These are phyloP conservation scores for Fraxinus cuspidata DNA, from an alignment of 257 asterid genomes.

Conservation along the genomic window DNA sequence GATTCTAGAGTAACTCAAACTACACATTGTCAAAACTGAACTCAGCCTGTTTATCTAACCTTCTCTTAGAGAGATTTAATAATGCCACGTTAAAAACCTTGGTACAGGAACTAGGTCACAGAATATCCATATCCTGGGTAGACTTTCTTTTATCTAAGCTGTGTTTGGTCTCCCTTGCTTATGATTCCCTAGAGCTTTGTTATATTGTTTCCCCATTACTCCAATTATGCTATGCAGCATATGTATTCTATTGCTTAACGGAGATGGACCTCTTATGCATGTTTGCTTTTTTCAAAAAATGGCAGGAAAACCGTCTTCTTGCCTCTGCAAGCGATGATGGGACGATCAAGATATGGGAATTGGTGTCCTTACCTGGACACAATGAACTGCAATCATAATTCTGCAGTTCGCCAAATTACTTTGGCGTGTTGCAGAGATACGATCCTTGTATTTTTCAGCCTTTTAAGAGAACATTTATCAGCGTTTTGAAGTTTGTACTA, in stretches of 20 bases:
- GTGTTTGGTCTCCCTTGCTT: not conserved
- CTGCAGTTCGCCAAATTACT: conserved; percentile 1
- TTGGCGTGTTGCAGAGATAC: conserved; percentile 8
- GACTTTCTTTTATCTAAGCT: no score
- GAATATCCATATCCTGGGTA: not conserved
- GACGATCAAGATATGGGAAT: conserved; percentile 84
- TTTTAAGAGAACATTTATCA: not conserved
- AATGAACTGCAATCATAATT: conserved; percentile 25
- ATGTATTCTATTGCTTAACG: no score
- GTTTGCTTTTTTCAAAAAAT: conserved; percentile 23
- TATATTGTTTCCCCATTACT: no score
- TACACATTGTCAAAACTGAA: not conserved
- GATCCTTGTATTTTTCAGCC: not conserved
- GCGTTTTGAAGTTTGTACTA: not conserved
- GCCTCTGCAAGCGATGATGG: conserved; percentile 97
- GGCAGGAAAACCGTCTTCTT: conserved; percentile 58
- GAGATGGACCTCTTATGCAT: not conserved
- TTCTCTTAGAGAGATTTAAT: no score
- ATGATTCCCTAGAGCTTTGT: not conserved
- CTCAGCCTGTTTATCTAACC: not conserved
- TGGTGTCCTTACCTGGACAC: conserved; percentile 34
- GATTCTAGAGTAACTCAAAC: not conserved
- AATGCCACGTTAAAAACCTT: no score
- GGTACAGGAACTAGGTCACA: not conserved
- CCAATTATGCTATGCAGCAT: not conserved